Percentiles rank a stretch among this genome's conserved stretches.
These are phyloP conservation scores for Sonneratia caseolaris DNA, from an alignment of 345 rosid genomes.

Conservation along the genomic window DNA sequence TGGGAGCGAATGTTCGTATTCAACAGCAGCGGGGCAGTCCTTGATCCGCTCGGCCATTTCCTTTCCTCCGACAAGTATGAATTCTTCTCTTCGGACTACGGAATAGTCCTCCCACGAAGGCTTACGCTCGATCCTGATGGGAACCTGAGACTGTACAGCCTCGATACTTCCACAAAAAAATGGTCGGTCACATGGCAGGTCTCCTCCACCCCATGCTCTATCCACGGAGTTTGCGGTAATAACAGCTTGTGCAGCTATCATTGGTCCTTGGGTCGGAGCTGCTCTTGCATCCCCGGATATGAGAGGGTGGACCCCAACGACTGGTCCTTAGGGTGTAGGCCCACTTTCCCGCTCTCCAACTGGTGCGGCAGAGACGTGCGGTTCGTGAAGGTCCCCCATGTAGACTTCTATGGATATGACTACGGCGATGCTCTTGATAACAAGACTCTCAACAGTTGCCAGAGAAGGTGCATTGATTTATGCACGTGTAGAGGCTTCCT, in stretches of 20 bases:
- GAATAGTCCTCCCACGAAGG: constrained; percentile 14
- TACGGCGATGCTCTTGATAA: neutral
- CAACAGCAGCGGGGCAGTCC: constrained; percentile 20
- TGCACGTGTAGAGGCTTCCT: constrained; percentile 22
- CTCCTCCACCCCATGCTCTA: constrained; percentile 7
- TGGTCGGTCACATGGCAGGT: constrained; percentile 29
- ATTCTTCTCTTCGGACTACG: constrained; percentile 22
- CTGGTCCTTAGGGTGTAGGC: constrained; percentile 28
- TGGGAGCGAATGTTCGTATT: too few species aligned
- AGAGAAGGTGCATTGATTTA: constrained; percentile 5
- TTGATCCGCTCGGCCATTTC: constrained; percentile 20
- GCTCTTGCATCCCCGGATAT: constrained; percentile 31
- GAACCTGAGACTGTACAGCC: constrained; percentile 26
- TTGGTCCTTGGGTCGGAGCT: constrained; percentile 12
- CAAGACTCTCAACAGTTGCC: constrained; percentile 9
- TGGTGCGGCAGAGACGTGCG: constrained; percentile 5
- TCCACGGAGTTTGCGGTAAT: constrained; percentile 28
- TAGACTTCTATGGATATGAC: constrained; percentile 24
- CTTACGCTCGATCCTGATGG: constrained; percentile 33
- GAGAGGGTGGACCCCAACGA: constrained; percentile 9
- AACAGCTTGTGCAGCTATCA: constrained; percentile 22
- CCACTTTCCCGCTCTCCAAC: constrained; percentile 10
- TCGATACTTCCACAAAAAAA: neutral
- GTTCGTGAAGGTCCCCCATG: constrained; percentile 13
- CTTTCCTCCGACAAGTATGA: constrained; percentile 12